These are phyloP conservation scores for Mycena indigotica DNA, from an alignment of 768 basidiomycete species.

Conservation along the genomic window DNA sequence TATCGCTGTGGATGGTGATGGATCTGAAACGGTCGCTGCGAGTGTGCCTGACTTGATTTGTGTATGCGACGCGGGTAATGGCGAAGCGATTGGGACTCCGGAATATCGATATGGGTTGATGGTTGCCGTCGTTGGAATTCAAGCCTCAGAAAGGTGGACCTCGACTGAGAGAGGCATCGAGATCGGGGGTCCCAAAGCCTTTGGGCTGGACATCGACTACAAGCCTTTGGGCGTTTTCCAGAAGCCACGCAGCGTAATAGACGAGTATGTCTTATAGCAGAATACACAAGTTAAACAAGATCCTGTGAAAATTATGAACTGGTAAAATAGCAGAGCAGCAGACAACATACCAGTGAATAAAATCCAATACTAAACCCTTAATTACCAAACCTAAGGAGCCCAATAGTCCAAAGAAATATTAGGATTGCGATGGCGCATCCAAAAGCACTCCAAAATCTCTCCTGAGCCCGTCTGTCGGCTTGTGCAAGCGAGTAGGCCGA, in stretches of 20 bases:
- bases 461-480: conserved; percentile 15
- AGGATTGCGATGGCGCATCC: conserved; percentile 5
- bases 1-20: conserved; percentile 32
- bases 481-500: conserved; percentile 20
- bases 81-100: no score
- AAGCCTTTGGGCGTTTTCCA: conserved; percentile 39
- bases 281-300: no score
- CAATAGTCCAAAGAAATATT: conserved; percentile 13
- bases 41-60: no score
- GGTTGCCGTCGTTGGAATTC: no score
- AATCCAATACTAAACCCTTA: not conserved
- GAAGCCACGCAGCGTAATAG: conserved; percentile 45
- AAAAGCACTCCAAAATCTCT: conserved; percentile 17
- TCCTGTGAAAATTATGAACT: not conserved
- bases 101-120: no score
- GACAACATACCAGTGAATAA: not conserved
- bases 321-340: not conserved
- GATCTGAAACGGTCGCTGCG: conserved; percentile 37
- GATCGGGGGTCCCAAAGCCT: conserved; percentile 52
- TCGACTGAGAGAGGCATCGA: conserved; percentile 47
- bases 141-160: conserved; percentile 62
- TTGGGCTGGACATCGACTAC: conserved; percentile 44
- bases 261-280: conserved; percentile 29
- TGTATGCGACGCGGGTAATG: no score
- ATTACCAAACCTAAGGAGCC: conserved; percentile 6